Evolutionary conservation across 805 yeast species (phyloP).

Genomic region (Monosporozyma servazzii): DNA sequence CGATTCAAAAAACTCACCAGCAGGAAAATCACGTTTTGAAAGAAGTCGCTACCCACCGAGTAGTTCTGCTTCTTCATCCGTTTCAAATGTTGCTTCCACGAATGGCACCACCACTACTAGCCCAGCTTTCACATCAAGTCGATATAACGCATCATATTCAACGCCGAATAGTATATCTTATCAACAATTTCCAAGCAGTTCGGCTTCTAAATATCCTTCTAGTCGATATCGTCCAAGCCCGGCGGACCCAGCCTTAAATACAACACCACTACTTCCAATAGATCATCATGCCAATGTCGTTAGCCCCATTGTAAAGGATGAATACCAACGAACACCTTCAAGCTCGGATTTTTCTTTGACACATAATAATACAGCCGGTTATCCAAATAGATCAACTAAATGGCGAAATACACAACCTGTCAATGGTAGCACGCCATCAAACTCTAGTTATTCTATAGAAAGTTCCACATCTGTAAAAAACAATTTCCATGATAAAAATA

Average conservation of each 20-base stretch:
- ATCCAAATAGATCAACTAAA: not conserved
- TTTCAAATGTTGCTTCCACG: not conserved
- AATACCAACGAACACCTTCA: not conserved
- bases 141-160: not conserved
- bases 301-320: not conserved
- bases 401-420: not conserved
- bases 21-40: not conserved
- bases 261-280: not conserved
- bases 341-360: not conserved
- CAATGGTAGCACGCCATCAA: not conserved
- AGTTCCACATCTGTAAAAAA: not conserved
- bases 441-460: not conserved
- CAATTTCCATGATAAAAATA: not conserved
- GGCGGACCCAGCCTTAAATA: not conserved
- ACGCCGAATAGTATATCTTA: not conserved
- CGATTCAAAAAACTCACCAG: not conserved
- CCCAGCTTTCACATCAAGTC: not conserved
- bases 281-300: not conserved
- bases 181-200: not conserved
- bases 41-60: not conserved
- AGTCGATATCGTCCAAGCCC: slow-evolving; percentile 25
- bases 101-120: slow-evolving; percentile 1
- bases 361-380: not conserved
- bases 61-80: not conserved
- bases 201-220: not conserved